phyloP scores from a whole-genome alignment of 1,139 yeast species.

The Sugiyamaella grinbergsii region DNA sequence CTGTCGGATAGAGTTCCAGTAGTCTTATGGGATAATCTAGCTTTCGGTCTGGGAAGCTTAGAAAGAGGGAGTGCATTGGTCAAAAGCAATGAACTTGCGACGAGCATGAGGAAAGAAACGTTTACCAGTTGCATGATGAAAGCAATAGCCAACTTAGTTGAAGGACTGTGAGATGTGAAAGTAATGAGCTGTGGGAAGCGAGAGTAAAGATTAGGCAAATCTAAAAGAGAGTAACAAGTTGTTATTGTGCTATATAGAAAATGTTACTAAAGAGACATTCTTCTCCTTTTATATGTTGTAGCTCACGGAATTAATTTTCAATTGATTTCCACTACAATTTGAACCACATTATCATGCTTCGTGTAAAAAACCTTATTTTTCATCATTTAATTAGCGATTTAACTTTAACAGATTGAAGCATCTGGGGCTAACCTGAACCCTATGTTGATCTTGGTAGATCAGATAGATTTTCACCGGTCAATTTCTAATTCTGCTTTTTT shows the following conservation, averaged over 20 bases:
- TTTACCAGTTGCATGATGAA: slow-evolving; percentile 7
- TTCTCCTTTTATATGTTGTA: too few relatives aligned
- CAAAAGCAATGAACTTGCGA: slow-evolving; percentile 3
- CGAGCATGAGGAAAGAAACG: slow-evolving; percentile 2
- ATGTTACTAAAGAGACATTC: too few relatives aligned
- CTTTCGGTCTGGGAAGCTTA: slow-evolving; percentile 2
- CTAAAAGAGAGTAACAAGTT: too few relatives aligned
- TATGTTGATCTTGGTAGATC: too few relatives aligned
- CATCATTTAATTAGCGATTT: not conserved
- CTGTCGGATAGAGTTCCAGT: not conserved
- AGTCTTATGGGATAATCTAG: not conserved
- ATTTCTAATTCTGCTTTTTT: too few relatives aligned
- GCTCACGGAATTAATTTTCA: too few relatives aligned
- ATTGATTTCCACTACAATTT: too few relatives aligned
- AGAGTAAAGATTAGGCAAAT: too few relatives aligned
- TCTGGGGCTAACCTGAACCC: not conserved
- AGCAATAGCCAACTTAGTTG: too few relatives aligned
- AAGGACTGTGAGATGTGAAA: not conserved
- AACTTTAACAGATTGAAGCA: not conserved
- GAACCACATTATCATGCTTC: too few relatives aligned
- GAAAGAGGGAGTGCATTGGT: slow-evolving; percentile 10
- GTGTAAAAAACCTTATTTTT: not conserved
- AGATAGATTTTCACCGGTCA: too few relatives aligned
- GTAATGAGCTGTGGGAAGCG: not conserved
- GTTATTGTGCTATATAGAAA: too few relatives aligned